These are phyloP conservation scores for Bisporella sp. DNA, from an alignment of 2,329 filamentous ascomycete genomes.

Conservation along the genomic window DNA sequence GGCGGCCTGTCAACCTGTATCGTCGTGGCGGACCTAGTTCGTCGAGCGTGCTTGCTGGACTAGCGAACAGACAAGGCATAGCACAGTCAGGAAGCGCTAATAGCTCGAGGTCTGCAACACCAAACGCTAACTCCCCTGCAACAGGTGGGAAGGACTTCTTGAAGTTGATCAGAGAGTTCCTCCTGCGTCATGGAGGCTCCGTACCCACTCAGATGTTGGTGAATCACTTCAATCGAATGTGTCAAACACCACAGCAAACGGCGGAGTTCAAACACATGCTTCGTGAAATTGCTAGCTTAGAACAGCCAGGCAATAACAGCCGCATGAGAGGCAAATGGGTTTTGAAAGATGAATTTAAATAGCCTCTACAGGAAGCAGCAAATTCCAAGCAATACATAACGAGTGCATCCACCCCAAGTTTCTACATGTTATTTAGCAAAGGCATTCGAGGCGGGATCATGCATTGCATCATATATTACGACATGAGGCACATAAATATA, in stretches of 20 bases:
- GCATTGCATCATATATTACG: background rate
- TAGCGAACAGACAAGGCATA: slow-evolving; percentile 46
- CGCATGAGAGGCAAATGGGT: slow-evolving; percentile 26
- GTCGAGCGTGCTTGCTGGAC: slow-evolving; percentile 46
- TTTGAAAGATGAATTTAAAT: slow-evolving; percentile 28
- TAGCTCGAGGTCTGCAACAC: slow-evolving; percentile 41
- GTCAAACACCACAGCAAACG: slow-evolving; percentile 59
- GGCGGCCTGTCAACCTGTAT: slow-evolving; percentile 51
- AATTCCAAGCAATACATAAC: background rate
- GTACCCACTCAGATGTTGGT: slow-evolving; percentile 81
- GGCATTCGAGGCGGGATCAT: background rate
- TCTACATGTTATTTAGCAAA: background rate
- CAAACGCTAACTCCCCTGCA: slow-evolving; percentile 35
- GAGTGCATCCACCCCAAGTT: background rate
- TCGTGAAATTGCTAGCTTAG: slow-evolving; percentile 65
- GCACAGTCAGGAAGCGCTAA: slow-evolving; percentile 31
- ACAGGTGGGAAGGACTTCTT: slow-evolving; percentile 54
- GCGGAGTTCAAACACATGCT: slow-evolving; percentile 79
- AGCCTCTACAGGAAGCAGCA: background rate
- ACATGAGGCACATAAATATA: background rate
- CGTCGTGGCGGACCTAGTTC: slow-evolving; percentile 44
- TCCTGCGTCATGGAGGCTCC: slow-evolving; percentile 68
- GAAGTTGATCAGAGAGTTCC: slow-evolving; percentile 69
- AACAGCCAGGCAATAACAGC: slow-evolving; percentile 31
- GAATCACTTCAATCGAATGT: slow-evolving; percentile 82